A percentile compares a stretch with the other conserved stretches of the same genome.
Evolutionary conservation across 495 filamentous ascomycete genomes (phyloP).

Genomic region (Podospora anserina): DNA sequence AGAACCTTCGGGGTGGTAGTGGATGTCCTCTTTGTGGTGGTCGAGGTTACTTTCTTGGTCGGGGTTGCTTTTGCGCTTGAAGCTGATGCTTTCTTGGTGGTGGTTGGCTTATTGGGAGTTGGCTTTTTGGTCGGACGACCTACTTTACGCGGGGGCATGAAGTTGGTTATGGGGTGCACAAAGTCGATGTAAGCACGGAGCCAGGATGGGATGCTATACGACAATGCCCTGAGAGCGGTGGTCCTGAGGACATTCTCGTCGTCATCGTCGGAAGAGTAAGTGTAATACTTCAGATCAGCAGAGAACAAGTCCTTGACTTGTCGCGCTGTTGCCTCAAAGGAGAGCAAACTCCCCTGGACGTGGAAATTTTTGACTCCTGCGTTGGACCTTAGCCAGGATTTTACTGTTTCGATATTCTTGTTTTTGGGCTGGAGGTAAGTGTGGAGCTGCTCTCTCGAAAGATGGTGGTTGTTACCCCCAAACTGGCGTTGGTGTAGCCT

Average conservation of each 20-base stretch:
- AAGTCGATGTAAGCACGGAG: conserved; percentile 43
- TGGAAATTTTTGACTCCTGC: conserved; percentile 26
- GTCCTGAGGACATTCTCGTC: conserved; percentile 2
- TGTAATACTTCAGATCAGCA: conserved; percentile 38
- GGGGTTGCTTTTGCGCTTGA: conserved; percentile 5
- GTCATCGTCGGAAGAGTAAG: conserved; percentile 24
- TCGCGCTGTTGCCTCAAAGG: conserved; percentile 33
- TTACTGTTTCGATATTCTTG: conserved; percentile 24
- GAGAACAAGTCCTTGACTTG: conserved; percentile 37
- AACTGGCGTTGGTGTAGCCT: conserved; percentile 24
- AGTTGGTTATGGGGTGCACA: conserved; percentile 42
- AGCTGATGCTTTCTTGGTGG: background rate
- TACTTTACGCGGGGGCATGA: conserved; percentile 36
- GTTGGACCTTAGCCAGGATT: conserved; percentile 36
- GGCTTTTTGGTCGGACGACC: background rate
- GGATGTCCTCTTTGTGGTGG: background rate
- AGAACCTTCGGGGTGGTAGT: background rate
- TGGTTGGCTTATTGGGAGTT: conserved; percentile 5
- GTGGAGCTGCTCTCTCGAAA: conserved; percentile 33
- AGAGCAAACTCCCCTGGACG: conserved; percentile 33
- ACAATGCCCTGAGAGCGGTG: conserved; percentile 32
- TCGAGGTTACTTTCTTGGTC: background rate
- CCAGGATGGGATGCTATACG: conserved; percentile 48
- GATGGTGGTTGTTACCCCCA: conserved; percentile 19
- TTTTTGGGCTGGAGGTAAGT: conserved; percentile 29